These are phyloP conservation scores for Aureoboletus auriporus DNA, from an alignment of 768 basidiomycete genomes.

Conservation along the genomic window DNA sequence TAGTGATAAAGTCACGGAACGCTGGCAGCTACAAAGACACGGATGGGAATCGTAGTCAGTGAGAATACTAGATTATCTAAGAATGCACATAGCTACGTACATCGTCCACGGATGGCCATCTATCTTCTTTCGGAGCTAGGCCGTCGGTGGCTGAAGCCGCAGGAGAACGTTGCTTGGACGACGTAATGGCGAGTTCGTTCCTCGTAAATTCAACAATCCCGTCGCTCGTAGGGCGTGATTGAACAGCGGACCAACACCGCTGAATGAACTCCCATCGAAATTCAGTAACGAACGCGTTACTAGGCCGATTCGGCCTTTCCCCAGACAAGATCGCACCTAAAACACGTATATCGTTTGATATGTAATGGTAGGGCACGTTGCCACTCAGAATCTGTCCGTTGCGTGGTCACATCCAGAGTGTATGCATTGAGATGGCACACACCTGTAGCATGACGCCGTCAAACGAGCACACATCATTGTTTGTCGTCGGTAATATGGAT, in stretches of 20 bases:
- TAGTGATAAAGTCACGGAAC: slow-evolving; percentile 90
- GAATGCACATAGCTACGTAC: slow-evolving; percentile 30
- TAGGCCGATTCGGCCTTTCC: too few relatives aligned
- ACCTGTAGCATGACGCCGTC: too few relatives aligned
- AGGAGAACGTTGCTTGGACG: too few relatives aligned
- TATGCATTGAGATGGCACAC: too few relatives aligned
- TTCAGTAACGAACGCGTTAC: background rate
- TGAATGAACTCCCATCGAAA: background rate
- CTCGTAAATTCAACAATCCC: background rate
- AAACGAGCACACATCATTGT: too few relatives aligned
- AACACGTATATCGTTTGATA: too few relatives aligned
- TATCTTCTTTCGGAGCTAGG: slow-evolving; percentile 34
- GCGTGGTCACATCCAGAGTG: too few relatives aligned
- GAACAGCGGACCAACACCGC: background rate
- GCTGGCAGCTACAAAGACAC: slow-evolving; percentile 53
- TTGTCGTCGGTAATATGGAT: too few relatives aligned
- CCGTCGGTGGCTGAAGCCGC: slow-evolving; percentile 24
- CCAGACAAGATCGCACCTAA: too few relatives aligned
- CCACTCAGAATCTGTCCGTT: too few relatives aligned
- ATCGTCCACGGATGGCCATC: slow-evolving; percentile 47
- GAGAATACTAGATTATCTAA: background rate
- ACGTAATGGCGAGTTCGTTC: background rate
- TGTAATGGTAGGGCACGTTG: too few relatives aligned
- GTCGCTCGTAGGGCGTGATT: background rate
- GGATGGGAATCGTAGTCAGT: slow-evolving; percentile 2